Percentiles rank a stretch among this genome's conserved stretches.
phyloP scores from a whole-genome alignment of 345 rosid species.

The Syzygium aromaticum region DNA sequence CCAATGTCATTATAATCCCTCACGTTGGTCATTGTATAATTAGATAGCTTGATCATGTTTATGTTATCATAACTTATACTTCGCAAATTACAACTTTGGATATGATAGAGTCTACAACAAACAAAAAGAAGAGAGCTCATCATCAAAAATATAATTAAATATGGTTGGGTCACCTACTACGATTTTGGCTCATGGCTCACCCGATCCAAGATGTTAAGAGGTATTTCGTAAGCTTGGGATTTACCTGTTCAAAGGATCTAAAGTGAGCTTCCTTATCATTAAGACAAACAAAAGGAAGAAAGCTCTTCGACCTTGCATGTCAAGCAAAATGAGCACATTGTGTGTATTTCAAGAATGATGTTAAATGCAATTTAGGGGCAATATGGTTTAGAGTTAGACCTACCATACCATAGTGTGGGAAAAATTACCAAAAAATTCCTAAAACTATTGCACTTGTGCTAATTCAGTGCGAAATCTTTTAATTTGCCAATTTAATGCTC shows the following conservation, averaged over 20 bases:
- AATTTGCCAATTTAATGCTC: too few species aligned
- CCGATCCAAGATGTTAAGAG: background rate
- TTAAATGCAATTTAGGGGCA: background rate
- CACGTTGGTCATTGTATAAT: background rate
- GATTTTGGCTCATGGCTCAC: background rate
- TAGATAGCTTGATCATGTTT: background rate
- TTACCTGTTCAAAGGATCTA: background rate
- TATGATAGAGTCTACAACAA: background rate
- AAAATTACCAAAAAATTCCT: too few species aligned
- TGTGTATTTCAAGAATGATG: background rate
- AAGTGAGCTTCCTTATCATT: background rate
- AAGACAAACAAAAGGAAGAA: background rate
- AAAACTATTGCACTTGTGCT: too few species aligned
- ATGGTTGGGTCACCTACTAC: background rate
- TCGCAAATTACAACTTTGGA: background rate
- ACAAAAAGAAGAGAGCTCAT: background rate
- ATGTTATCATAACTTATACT: background rate
- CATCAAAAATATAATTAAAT: background rate
- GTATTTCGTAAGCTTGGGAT: background rate
- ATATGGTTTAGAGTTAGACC: background rate
- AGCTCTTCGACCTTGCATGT: background rate
- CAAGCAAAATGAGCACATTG: background rate
- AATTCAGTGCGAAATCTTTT: too few species aligned
- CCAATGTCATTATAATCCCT: too few species aligned
- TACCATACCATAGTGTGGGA: background rate